Percentiles rank a stretch among this genome's conserved stretches.
Evolutionary conservation across 1,284 basidiomycete species (phyloP).

Genomic region (Caloboletus firmus): DNA sequence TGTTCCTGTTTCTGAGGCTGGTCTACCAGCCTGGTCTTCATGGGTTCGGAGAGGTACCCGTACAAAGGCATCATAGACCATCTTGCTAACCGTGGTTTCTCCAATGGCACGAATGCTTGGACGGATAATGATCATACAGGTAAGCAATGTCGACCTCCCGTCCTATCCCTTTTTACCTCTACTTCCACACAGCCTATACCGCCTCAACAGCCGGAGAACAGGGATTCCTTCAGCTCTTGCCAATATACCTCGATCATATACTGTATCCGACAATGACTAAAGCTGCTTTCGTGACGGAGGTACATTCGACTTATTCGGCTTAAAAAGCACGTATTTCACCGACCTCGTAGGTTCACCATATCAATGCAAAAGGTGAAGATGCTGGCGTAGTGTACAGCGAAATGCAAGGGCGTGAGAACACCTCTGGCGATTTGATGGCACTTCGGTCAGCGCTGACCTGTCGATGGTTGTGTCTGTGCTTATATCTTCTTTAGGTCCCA

Average conservation of each 20-base stretch:
- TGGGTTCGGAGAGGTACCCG: conserved; percentile 93
- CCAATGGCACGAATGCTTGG: conserved; percentile 88
- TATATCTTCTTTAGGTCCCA: conserved; percentile 57
- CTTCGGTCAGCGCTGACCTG: conserved; percentile 55
- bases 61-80: conserved; percentile 98
- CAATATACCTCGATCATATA: conserved; percentile 96
- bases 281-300: conserved; percentile 91
- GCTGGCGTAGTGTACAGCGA: conserved; percentile 97
- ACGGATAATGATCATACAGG: conserved; percentile 82
- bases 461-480: conserved; percentile 2
- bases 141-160: background rate
- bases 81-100: conserved; percentile 96
- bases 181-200: conserved; percentile 68
- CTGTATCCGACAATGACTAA: conserved; percentile 94
- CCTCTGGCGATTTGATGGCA: conserved; percentile 87
- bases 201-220: conserved; percentile 96
- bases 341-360: conserved; percentile 76
- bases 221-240: conserved; percentile 92
- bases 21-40: conserved; percentile 74
- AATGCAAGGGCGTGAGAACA: conserved; percentile 98
- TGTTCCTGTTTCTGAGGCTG: conserved; percentile 6
- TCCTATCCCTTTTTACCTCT: background rate
- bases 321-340: background rate
- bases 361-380: conserved; percentile 88
- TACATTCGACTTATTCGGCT: conserved; percentile 30